A percentile compares a stretch with the other conserved stretches of the same genome.
Conservation (phyloP, 2,329 filamentous ascomycete genomes). For the Alternaria burnsii region DNA sequence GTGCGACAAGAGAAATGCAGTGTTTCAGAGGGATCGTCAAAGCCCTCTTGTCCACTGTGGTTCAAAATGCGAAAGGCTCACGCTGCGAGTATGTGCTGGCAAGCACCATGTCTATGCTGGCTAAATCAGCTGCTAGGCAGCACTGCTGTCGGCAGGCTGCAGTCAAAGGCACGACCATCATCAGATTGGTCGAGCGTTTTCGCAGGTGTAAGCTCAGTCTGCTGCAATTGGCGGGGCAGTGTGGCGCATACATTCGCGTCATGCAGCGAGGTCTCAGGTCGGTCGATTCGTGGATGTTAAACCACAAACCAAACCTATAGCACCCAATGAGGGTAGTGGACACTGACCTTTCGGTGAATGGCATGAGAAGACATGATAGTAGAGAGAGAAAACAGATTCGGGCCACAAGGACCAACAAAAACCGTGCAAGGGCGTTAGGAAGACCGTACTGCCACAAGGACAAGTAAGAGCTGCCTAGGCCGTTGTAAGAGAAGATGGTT, state of each 20-base stretch:
- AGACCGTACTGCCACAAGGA: no score
- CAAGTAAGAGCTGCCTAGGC: no score
- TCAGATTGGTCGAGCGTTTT: neutral
- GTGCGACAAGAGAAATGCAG: no score
- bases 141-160: neutral
- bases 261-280: neutral
- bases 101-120: neutral
- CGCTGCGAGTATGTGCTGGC: neutral
- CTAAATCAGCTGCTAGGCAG: slow-evolving; percentile 1
- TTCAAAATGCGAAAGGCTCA: neutral
- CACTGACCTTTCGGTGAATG: no score
- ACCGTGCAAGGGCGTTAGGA: no score
- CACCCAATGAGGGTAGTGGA: no score
- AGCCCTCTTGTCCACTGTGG: neutral
- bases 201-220: neutral
- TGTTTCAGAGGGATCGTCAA: neutral
- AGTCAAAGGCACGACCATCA: neutral
- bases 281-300: neutral
- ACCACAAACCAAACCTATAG: no score
- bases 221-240: neutral
- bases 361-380: no score
- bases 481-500: no score
- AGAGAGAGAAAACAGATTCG: neutral
- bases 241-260: neutral
- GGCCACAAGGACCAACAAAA: no score